These are phyloP conservation scores for Ganoderma sp. DNA, from an alignment of 1,284 basidiomycete genomes.

Conservation along the genomic window DNA sequence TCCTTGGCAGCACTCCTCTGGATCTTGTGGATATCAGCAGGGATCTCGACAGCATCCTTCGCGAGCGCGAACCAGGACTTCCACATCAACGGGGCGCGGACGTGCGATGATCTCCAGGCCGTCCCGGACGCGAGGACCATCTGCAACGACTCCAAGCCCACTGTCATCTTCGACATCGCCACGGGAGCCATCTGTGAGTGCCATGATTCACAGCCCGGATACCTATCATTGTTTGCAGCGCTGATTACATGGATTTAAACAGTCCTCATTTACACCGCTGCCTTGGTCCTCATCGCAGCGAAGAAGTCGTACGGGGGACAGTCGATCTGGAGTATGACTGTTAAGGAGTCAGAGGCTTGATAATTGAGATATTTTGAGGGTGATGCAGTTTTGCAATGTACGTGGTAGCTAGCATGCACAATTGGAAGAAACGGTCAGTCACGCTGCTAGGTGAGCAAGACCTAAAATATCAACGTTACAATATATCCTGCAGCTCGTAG, in stretches of 20 bases:
- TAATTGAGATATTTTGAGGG: too few species aligned
- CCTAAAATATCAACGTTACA: too few species aligned
- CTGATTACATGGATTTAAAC: neutral
- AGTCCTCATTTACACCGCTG: neutral
- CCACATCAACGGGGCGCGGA: constrained; percentile 1
- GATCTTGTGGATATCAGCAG: constrained; percentile 23
- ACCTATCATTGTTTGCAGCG: neutral
- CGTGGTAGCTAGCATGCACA: too few species aligned
- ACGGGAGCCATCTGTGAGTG: constrained; percentile 19
- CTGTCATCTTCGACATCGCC: constrained; percentile 17
- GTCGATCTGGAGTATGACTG: neutral
- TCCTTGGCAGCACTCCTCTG: neutral
- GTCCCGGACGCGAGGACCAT: constrained; percentile 14
- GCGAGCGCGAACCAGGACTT: constrained; percentile 9
- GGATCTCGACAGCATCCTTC: constrained; percentile 16
- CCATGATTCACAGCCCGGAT: neutral
- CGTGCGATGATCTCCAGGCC: constrained; percentile 7
- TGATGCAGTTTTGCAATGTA: too few species aligned
- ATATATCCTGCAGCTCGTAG: too few species aligned
- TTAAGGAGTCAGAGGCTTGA: neutral
- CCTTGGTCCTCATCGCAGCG: neutral
- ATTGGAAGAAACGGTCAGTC: too few species aligned
- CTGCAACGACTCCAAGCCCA: constrained; percentile 18
- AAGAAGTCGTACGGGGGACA: neutral
- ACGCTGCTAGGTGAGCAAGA: too few species aligned